Percentiles rank a stretch among this genome's conserved stretches.
Evolutionary conservation across 306 rosid genomes (phyloP).

Genomic region (Vigna trinervia): DNA sequence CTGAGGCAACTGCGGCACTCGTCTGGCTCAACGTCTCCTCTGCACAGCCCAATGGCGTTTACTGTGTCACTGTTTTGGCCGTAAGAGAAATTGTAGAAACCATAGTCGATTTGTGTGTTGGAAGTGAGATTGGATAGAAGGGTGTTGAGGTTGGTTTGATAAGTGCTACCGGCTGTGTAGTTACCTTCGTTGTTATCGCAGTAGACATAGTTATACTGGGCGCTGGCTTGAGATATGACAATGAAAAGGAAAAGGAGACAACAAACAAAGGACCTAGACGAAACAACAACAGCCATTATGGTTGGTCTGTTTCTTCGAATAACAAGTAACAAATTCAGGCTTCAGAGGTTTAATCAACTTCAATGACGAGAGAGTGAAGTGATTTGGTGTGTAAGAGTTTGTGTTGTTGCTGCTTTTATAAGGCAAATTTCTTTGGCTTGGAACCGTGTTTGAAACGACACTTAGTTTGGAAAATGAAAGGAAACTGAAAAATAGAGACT

Average conservation of each 20-base stretch:
- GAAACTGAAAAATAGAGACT: background rate
- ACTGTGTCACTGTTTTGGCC: conserved; percentile 34
- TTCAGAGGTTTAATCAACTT: background rate
- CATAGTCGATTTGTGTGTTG: conserved; percentile 34
- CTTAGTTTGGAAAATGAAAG: background rate
- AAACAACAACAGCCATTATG: conserved; percentile 16
- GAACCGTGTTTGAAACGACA: background rate
- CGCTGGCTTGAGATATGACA: background rate
- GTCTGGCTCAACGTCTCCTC: conserved; percentile 37
- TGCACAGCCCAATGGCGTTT: conserved; percentile 3
- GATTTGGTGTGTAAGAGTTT: background rate
- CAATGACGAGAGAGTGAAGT: background rate
- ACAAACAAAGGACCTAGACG: background rate
- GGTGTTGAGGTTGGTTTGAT: conserved; percentile 18
- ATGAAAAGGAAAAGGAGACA: background rate
- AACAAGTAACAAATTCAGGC: background rate
- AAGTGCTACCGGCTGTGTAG: conserved; percentile 5
- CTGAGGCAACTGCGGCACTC: conserved; percentile 13
- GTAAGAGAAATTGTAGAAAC: conserved; percentile 45
- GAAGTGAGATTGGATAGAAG: conserved; percentile 39
- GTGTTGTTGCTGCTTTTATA: background rate
- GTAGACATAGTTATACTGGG: background rate
- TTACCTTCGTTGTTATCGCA: background rate
- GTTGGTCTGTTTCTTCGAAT: background rate
- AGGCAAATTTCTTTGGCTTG: background rate